Percentiles rank a stretch among this genome's conserved stretches.
Conservation (phyloP, 495 filamentous ascomycete species). For the Darksidea phi region DNA sequence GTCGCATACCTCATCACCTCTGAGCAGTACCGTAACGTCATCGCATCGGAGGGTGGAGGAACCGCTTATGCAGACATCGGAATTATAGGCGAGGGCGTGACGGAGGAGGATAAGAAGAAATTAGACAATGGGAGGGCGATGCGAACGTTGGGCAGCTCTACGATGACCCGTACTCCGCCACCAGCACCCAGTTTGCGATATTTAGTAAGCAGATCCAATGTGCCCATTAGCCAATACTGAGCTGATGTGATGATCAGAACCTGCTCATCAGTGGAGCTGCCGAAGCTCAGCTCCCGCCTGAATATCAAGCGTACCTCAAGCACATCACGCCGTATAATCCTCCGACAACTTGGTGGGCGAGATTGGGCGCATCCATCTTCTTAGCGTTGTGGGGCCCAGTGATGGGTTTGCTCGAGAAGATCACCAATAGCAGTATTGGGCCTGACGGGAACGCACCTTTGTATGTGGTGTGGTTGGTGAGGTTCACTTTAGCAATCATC, state of each 20-base stretch:
- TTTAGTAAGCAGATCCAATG: not conserved
- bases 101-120: not conserved
- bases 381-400: slow-evolving; percentile 3
- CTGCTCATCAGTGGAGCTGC: not conserved
- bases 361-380: slow-evolving; percentile 5
- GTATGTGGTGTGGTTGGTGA: slow-evolving; percentile 4
- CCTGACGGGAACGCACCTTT: not conserved
- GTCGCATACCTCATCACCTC: slow-evolving; percentile 8
- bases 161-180: not conserved
- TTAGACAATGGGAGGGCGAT: not conserved
- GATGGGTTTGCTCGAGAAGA: slow-evolving; percentile 1
- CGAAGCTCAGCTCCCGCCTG: not conserved
- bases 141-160: slow-evolving; percentile 2
- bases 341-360: not conserved
- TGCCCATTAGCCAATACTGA: not conserved
- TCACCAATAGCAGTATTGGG: not conserved
- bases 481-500: not conserved
- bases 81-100: not conserved
- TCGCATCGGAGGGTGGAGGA: slow-evolving; percentile 17
- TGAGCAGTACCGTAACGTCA: slow-evolving; percentile 2
- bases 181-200: slow-evolving; percentile 11
- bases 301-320: slow-evolving; percentile 1
- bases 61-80: slow-evolving; percentile 11
- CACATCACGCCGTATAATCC: not conserved
- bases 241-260: not conserved